Evolutionary conservation across 2,329 filamentous ascomycete species (phyloP).

Genomic region (Fusarium cicatricum): DNA sequence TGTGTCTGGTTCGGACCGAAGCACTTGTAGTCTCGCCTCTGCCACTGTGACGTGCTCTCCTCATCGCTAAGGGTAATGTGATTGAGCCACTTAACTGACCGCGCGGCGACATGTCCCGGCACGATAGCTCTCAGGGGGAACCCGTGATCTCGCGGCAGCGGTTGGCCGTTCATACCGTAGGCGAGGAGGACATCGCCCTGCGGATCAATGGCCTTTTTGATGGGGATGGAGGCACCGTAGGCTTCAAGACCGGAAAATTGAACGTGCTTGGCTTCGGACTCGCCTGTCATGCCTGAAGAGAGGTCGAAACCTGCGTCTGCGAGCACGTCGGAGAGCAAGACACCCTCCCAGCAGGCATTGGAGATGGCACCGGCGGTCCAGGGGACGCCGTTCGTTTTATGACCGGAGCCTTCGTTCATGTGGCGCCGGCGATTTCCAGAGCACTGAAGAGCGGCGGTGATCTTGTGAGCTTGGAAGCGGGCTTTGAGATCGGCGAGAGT

Average conservation of each 20-base stretch:
- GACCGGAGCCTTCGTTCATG: slow-evolving; percentile 59
- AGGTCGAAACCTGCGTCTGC: slow-evolving; percentile 62
- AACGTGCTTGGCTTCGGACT: slow-evolving; percentile 57
- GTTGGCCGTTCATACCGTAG: slow-evolving; percentile 72
- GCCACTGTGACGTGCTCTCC: slow-evolving; percentile 72
- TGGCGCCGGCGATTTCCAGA: slow-evolving; percentile 67
- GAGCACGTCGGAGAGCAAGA: slow-evolving; percentile 63
- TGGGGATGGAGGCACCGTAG: slow-evolving; percentile 68
- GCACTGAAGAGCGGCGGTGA: slow-evolving; percentile 67
- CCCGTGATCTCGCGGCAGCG: slow-evolving; percentile 71
- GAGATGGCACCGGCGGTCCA: slow-evolving; percentile 69
- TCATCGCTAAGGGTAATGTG: slow-evolving; percentile 71
- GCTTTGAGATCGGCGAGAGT: slow-evolving; percentile 62
- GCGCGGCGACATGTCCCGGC: slow-evolving; percentile 71
- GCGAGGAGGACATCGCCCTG: slow-evolving; percentile 71
- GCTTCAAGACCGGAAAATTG: slow-evolving; percentile 68
- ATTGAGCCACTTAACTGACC: slow-evolving; percentile 75
- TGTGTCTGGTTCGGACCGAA: slow-evolving; percentile 70
- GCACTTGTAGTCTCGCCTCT: slow-evolving; percentile 73
- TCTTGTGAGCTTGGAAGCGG: slow-evolving; percentile 58
- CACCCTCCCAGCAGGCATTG: slow-evolving; percentile 67
- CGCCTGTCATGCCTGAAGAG: slow-evolving; percentile 46
- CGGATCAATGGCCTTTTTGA: slow-evolving; percentile 65
- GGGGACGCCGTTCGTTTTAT: slow-evolving; percentile 63
- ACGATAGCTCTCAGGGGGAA: slow-evolving; percentile 70